phyloP scores from a whole-genome alignment of 805 yeast species.

The Cyberlindnera sargentensis region DNA sequence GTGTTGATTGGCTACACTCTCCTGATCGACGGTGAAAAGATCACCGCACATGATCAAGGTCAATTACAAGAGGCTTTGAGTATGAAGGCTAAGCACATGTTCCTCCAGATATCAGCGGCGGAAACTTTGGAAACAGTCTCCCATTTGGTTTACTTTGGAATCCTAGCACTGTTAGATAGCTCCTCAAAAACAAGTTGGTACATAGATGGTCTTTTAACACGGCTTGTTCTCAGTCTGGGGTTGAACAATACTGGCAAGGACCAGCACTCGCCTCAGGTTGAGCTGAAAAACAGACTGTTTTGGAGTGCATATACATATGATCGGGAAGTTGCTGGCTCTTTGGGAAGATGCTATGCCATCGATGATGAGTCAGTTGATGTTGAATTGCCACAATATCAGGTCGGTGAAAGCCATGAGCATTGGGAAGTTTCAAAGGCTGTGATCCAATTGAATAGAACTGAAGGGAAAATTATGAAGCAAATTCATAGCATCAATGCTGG shows the following conservation, averaged over 20 bases:
- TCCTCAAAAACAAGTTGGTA: constrained; percentile 46
- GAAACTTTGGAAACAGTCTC: constrained; percentile 36
- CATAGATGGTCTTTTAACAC: constrained; percentile 38
- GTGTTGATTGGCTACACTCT: constrained; percentile 51
- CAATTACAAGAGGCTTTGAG: constrained; percentile 31
- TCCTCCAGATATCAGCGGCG: background rate
- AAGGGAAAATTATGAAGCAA: constrained; percentile 37
- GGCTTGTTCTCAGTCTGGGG: constrained; percentile 39
- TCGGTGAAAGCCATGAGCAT: constrained; percentile 35
- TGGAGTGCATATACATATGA: constrained; percentile 46
- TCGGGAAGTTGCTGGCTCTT: constrained; percentile 38
- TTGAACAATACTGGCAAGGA: constrained; percentile 30
- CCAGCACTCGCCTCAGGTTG: constrained; percentile 20
- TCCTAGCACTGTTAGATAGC: constrained; percentile 45
- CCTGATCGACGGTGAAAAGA: constrained; percentile 33
- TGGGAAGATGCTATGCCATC: constrained; percentile 43
- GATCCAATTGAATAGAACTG: constrained; percentile 37
- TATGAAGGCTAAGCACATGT: constrained; percentile 26
- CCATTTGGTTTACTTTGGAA: constrained; percentile 37
- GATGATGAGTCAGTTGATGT: constrained; percentile 45
- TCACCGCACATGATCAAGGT: constrained; percentile 5
- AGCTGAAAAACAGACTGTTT: constrained; percentile 34
- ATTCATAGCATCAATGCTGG: constrained; percentile 40
- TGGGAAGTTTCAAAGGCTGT: constrained; percentile 34
- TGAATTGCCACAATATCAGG: constrained; percentile 33